Conservation (phyloP, 2,329 filamentous ascomycete species). For the Fusarium decemcellulare region DNA sequence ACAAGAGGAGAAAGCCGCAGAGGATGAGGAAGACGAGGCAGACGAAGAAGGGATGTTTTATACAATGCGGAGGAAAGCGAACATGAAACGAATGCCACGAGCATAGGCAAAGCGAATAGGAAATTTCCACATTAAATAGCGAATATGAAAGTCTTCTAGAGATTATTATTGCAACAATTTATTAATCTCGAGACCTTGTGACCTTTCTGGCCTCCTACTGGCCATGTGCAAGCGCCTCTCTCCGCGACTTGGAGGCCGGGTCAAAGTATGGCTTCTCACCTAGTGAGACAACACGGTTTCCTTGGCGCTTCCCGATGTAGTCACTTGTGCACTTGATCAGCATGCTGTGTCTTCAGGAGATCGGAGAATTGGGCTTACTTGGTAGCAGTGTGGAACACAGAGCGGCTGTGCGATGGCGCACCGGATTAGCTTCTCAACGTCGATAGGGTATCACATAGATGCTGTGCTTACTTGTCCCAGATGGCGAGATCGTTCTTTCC, state of each 20-base stretch:
- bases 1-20: no score
- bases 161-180: background rate
- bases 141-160: no score
- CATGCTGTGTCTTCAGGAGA: background rate
- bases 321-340: constrained; percentile 21
- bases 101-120: no score
- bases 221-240: constrained; percentile 19
- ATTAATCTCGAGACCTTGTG: background rate
- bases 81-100: no score
- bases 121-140: no score
- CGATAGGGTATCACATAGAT: background rate
- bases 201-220: background rate
- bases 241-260: constrained; percentile 5
- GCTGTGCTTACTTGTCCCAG: constrained; percentile 11
- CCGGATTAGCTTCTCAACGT: constrained; percentile 13
- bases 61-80: no score
- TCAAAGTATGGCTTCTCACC: constrained; percentile 19
- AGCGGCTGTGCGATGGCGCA: constrained; percentile 12
- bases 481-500: constrained; percentile 5
- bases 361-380: constrained; percentile 39
- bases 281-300: constrained; percentile 17
- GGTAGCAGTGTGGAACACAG: constrained; percentile 29
- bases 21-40: no score
- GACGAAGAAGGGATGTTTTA: no score
- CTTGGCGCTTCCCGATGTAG: constrained; percentile 24